Conservation (phyloP, 1,284 basidiomycete species). For the Marasmius sp. region DNA sequence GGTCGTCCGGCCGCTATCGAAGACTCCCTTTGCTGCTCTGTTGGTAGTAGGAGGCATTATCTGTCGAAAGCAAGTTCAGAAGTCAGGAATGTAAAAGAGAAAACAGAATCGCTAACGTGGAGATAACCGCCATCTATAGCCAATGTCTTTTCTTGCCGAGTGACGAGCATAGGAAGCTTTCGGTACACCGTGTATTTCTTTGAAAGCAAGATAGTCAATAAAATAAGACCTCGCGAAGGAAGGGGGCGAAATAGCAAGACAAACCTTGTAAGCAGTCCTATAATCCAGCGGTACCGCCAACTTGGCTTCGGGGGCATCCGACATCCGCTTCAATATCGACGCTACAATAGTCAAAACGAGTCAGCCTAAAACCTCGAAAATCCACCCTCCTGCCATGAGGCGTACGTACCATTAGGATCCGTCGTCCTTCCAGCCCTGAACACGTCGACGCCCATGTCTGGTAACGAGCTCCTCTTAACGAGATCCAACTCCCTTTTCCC, state of each 20-base stretch:
- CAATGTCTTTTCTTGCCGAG: constrained; percentile 87
- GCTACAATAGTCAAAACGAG: constrained; percentile 45
- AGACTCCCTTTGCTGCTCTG: constrained; percentile 61
- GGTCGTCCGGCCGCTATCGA: constrained; percentile 86
- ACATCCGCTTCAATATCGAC: constrained; percentile 86
- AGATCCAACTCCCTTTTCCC: constrained; percentile 85
- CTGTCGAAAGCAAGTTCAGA: constrained; percentile 36
- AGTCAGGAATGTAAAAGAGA: not conserved
- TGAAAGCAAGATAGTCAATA: constrained; percentile 1
- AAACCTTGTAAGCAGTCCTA: constrained; percentile 81
- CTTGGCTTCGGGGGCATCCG: constrained; percentile 70
- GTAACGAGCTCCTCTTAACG: constrained; percentile 77
- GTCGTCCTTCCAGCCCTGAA: constrained; percentile 66
- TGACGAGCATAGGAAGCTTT: constrained; percentile 90
- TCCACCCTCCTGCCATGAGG: not conserved
- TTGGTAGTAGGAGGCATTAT: constrained; percentile 83
- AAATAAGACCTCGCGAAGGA: not conserved
- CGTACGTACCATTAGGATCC: constrained; percentile 82
- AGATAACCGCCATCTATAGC: constrained; percentile 96
- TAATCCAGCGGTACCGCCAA: constrained; percentile 58
- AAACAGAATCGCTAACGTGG: constrained; percentile 59
- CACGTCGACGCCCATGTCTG: constrained; percentile 64
- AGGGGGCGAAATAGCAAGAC: constrained; percentile 13
- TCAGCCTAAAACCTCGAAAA: not conserved
- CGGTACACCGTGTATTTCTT: constrained; percentile 94